phyloP scores from a whole-genome alignment of 495 filamentous ascomycete species.

The Apiosordaria backusii region DNA sequence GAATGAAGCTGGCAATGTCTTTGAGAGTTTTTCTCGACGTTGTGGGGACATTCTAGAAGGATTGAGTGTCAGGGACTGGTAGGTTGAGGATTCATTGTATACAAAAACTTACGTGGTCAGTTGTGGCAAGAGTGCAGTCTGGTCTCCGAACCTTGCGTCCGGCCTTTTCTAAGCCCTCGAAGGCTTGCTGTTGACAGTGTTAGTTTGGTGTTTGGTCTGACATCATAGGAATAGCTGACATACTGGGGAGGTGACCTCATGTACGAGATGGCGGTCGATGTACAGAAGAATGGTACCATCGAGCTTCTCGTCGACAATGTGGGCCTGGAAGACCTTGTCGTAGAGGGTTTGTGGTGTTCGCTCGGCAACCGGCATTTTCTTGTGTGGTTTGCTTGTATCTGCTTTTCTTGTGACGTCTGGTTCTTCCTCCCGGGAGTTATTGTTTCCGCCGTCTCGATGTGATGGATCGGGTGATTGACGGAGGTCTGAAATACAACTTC shows the following conservation, averaged over 20 bases:
- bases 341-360: constrained; percentile 83
- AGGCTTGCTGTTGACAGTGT: constrained; percentile 67
- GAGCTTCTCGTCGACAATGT: constrained; percentile 90
- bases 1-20: constrained; percentile 79
- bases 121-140: constrained; percentile 94
- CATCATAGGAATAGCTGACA: constrained; percentile 4
- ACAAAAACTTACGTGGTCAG: constrained; percentile 72
- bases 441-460: background rate
- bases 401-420: background rate
- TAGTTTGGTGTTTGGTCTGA: background rate
- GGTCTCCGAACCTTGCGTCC: constrained; percentile 82
- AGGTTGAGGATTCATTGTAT: background rate
- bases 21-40: constrained; percentile 85
- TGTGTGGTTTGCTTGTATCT: constrained; percentile 26
- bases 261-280: constrained; percentile 93
- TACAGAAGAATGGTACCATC: constrained; percentile 92
- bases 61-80: background rate
- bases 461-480: background rate
- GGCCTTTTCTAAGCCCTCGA: constrained; percentile 89
- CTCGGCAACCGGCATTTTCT: constrained; percentile 77
- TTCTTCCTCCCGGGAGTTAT: constrained; percentile 6
- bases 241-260: constrained; percentile 95
- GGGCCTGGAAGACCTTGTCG: constrained; percentile 92
- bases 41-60: constrained; percentile 80
- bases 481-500: background rate